Percentiles rank a stretch among this genome's conserved stretches.
phyloP scores from a whole-genome alignment of 2,329 filamentous ascomycete genomes.

The Blastomyces emzantsi region DNA sequence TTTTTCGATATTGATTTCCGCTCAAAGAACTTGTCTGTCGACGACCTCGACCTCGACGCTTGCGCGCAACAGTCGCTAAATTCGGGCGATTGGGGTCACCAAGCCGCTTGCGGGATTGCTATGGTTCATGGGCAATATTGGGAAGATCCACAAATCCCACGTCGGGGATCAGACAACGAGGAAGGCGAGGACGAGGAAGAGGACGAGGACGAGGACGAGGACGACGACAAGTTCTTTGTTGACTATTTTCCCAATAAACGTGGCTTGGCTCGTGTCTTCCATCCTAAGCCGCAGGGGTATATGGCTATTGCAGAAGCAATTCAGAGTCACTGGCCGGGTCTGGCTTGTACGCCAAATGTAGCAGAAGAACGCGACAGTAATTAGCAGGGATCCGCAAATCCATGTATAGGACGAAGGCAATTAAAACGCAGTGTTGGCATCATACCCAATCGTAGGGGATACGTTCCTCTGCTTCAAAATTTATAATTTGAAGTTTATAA shows the following conservation, averaged over 20 bases:
- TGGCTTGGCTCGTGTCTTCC: constrained; percentile 18
- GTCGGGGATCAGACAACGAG: not conserved
- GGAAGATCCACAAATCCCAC: constrained; percentile 9
- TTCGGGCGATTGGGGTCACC: constrained; percentile 12
- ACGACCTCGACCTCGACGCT: constrained; percentile 9
- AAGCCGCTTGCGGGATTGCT: constrained; percentile 13
- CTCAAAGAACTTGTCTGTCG: constrained; percentile 5
- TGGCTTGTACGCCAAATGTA: not conserved
- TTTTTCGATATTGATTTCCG: constrained; percentile 22
- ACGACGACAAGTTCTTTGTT: not conserved
- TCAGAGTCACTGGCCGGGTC: constrained; percentile 10
- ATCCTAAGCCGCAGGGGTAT: constrained; percentile 22
- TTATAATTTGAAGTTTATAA: not conserved
- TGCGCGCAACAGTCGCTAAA: constrained; percentile 7
- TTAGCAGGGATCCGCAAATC: not conserved
- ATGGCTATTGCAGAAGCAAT: constrained; percentile 20
- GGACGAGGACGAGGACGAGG: not conserved
- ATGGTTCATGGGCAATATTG: not conserved
- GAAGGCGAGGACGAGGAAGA: not conserved
- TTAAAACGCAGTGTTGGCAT: not conserved
- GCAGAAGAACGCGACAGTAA: not conserved
- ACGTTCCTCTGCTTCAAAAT: not conserved
- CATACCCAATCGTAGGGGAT: not conserved
- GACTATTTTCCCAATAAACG: constrained; percentile 9
- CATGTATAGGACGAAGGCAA: too few relatives aligned